These are phyloP conservation scores for Chlorella sorokiniana DNA, from an alignment of 139 green algal species.

Conservation along the genomic window DNA sequence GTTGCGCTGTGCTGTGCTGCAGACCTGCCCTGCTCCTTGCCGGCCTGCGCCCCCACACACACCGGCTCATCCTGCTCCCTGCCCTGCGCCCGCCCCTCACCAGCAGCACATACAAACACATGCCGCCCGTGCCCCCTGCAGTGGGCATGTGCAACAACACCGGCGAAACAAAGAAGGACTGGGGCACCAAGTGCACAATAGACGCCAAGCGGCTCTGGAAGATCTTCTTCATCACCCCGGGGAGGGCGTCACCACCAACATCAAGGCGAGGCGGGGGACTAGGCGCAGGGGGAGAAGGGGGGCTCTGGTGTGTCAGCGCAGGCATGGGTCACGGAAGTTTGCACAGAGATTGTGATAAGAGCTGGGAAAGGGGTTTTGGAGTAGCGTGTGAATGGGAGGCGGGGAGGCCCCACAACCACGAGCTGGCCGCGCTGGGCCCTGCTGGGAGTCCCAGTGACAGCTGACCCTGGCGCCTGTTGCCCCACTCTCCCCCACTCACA, in stretches of 20 bases:
- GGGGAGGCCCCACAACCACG: too few relatives aligned
- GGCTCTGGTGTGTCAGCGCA: background rate
- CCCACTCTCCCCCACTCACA: background rate
- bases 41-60: too few relatives aligned
- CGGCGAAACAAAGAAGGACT: conserved; percentile 4
- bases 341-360: too few relatives aligned
- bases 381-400: too few relatives aligned
- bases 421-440: too few relatives aligned
- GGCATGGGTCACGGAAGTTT: too few relatives aligned
- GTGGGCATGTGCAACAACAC: conserved; percentile 17
- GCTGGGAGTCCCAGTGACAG: too few relatives aligned
- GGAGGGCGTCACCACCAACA: background rate
- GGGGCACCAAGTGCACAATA: conserved; percentile 38
- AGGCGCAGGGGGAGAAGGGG: background rate
- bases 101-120: background rate
- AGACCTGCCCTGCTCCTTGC: too few relatives aligned
- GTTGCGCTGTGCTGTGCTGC: too few relatives aligned
- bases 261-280: background rate
- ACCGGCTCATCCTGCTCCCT: too few relatives aligned
- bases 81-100: background rate
- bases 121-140: background rate
- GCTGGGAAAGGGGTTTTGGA: too few relatives aligned
- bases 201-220: conserved; percentile 30
- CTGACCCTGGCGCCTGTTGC: too few relatives aligned
- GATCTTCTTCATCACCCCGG: conserved; percentile 28